Base-by-base conservation (phyloP, 2,329 filamentous ascomycete species). In the Raffaelea arxii region DNA sequence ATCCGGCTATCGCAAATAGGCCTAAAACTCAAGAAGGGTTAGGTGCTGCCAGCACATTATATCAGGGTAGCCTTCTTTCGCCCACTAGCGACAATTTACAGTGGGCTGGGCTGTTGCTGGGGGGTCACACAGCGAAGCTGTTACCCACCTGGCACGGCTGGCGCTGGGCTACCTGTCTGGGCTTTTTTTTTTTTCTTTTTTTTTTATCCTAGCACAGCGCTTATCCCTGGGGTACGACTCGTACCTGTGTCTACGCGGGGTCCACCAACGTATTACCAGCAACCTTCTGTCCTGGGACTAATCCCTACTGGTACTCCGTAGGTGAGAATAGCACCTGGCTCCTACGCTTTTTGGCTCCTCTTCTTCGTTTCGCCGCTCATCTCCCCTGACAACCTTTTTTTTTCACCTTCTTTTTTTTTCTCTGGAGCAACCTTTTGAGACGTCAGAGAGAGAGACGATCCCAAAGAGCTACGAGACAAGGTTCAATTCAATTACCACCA, bases 311-410 rank as follows among this genome's bases (percentile, higher is more conserved):
- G n/a, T n/a, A n/a, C n/a, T n/a, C n/a, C n/a, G n/a, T n/a, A n/a
- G n/a, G n/a, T n/a, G n/a, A n/a, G n/a, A n/a, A n/a, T n/a, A n/a
- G n/a, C n/a, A n/a, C n/a, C n/a, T n/a, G n/a, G n/a, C n/a, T n/a
- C n/a, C 35, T 6, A 7, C 35, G 35, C 27, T 32, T 7, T 22
- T 23, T 40, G 4, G 37, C 4, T 21, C 18, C 23, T 40, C 16
- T 23, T 18, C 16, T 41, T 25, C 16, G 22, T 5, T 41, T 6
- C 22, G 12, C 38, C 22, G 43, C 12, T 37, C 41, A 49, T 49
- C 48, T 49, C 48, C 48, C 48, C 44, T 46, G 48, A 46, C 48
- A 49, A 49, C 48, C 48, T 46, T n/a, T 36, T 6, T 9, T 18
- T 36, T 18, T 32, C 27, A 32, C 9, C 27, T 32, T 16, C 27